phyloP scores from a whole-genome alignment of 208 protist genomes.

The Leishmania lainsoni region DNA sequence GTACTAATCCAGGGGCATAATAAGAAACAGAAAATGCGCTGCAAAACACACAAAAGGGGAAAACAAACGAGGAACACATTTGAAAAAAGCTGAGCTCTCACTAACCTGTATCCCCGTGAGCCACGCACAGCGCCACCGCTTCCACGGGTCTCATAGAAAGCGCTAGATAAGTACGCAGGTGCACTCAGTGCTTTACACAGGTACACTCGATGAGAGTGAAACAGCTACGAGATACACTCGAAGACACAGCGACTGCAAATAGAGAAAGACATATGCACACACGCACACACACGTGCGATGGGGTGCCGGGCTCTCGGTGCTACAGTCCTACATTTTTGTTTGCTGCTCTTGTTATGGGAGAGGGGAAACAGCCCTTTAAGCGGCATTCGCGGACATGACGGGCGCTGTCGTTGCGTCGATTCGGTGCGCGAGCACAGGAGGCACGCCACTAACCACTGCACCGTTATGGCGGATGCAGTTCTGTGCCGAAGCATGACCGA shows the following conservation, averaged over 20 bases:
- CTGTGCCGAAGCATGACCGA: slow-evolving; percentile 77
- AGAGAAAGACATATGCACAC: not conserved
- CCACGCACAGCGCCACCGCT: not conserved
- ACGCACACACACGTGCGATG: not conserved
- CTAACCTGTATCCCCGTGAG: not conserved
- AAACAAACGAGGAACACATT: not conserved
- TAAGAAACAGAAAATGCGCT: not conserved
- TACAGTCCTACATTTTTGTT: not conserved
- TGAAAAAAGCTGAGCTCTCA: not conserved
- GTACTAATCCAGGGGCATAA: not conserved
- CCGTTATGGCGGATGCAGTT: slow-evolving; percentile 92
- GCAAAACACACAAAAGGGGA: not conserved
- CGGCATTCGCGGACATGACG: not conserved
- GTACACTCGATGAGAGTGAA: not conserved
- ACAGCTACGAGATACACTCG: not conserved
- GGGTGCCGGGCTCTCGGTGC: not conserved
- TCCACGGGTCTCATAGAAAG: not conserved
- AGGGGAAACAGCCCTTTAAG: not conserved
- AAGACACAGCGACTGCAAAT: not conserved
- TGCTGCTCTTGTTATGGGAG: not conserved
- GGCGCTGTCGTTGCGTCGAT: not conserved
- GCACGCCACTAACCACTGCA: slow-evolving; percentile 65
- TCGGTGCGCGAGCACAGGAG: slow-evolving; percentile 35
- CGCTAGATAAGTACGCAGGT: not conserved
- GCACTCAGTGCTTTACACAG: not conserved